Evolutionary conservation across 495 filamentous ascomycete genomes (phyloP).

Genomic region (Arthonia radiata): DNA sequence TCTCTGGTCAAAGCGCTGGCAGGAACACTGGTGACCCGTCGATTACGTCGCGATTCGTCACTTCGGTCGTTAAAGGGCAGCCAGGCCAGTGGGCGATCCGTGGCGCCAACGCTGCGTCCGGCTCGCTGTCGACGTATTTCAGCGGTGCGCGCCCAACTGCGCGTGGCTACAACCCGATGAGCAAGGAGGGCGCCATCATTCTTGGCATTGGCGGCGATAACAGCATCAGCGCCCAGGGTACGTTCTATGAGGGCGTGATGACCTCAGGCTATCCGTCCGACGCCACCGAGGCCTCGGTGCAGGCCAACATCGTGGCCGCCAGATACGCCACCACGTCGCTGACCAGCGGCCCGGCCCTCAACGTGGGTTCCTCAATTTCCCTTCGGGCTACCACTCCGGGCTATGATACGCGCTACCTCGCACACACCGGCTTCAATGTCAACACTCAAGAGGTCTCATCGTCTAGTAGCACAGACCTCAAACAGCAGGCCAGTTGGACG

Average conservation of each 20-base stretch:
- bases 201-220: conserved; percentile 34
- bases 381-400: conserved; percentile 23
- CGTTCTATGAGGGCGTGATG: conserved; percentile 37
- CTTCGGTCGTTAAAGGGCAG: conserved; percentile 24
- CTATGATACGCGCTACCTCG: conserved; percentile 24
- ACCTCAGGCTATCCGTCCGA: conserved; percentile 31
- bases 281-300: conserved; percentile 26
- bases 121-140: conserved; percentile 28
- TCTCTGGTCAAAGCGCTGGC: conserved; percentile 19
- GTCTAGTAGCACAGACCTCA: conserved; percentile 20
- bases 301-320: conserved; percentile 31
- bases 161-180: conserved; percentile 37
- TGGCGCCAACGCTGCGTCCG: conserved; percentile 26
- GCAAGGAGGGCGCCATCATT: conserved; percentile 34
- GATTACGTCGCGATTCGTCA: conserved; percentile 24
- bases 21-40: conserved; percentile 23
- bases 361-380: conserved; percentile 23
- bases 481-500: conserved; percentile 27
- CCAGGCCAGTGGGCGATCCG: conserved; percentile 27
- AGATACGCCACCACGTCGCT: conserved; percentile 23
- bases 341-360: conserved; percentile 22
- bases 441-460: conserved; percentile 28
- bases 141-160: conserved; percentile 23
- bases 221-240: conserved; percentile 27
- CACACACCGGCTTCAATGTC: conserved; percentile 21